phyloP scores from a whole-genome alignment of 768 basidiomycete genomes.

The Leccinum imitatum region DNA sequence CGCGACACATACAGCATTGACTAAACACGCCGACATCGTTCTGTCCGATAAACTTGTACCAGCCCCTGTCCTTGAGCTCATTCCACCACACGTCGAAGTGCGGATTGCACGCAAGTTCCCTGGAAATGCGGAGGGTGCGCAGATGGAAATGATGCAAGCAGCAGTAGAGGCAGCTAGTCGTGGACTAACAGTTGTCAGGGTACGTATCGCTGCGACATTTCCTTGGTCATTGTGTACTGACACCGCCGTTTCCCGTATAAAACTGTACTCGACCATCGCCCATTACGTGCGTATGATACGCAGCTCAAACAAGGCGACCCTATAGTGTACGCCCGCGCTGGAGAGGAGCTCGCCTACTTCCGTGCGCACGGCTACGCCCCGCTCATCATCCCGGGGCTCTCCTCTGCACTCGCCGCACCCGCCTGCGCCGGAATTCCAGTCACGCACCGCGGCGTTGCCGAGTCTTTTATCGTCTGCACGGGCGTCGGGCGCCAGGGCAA shows the following conservation, averaged over 20 bases:
- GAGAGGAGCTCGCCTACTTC: slow-evolving; percentile 94
- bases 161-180: slow-evolving; percentile 78
- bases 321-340: slow-evolving; percentile 88
- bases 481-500: slow-evolving; percentile 89
- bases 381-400: slow-evolving; percentile 85
- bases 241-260: not conserved
- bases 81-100: slow-evolving; percentile 69
- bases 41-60: slow-evolving; percentile 98
- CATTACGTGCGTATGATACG: not conserved
- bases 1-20: slow-evolving; percentile 80
- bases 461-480: slow-evolving; percentile 87
- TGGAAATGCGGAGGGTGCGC: slow-evolving; percentile 93
- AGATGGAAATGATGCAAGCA: slow-evolving; percentile 91
- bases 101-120: slow-evolving; percentile 97
- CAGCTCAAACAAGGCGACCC: slow-evolving; percentile 98
- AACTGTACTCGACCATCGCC: not conserved
- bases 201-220: slow-evolving; percentile 36
- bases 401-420: slow-evolving; percentile 87
- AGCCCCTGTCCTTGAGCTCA: slow-evolving; percentile 77
- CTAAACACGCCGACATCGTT: slow-evolving; percentile 78
- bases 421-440: slow-evolving; percentile 89
- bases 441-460: slow-evolving; percentile 93
- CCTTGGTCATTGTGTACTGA: not conserved
- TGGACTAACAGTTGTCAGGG: slow-evolving; percentile 86
- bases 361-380: slow-evolving; percentile 80